These are phyloP conservation scores for Barnettozyma pratensis DNA, from an alignment of 805 yeast genomes.

Conservation along the genomic window DNA sequence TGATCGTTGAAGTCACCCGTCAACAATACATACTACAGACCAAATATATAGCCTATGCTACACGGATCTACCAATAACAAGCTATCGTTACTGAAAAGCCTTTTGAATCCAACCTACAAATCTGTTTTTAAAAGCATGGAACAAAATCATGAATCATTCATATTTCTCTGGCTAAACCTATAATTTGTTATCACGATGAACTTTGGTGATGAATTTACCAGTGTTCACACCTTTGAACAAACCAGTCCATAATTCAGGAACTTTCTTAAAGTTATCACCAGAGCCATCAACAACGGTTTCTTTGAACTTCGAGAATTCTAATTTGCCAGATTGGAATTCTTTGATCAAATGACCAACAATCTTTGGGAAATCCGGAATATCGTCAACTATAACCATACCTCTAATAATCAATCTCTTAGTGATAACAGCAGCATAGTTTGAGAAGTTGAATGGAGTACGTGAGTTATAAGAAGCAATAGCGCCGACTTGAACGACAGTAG, in stretches of 20 bases:
- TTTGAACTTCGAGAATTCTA: conserved; percentile 31
- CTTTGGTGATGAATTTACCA: conserved; percentile 48
- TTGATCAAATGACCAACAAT: conserved; percentile 32
- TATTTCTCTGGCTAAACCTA: too few relatives aligned
- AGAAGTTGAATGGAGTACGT: conserved; percentile 29
- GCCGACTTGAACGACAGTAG: conserved; percentile 56
- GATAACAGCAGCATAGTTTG: conserved; percentile 39
- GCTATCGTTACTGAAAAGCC: too few relatives aligned
- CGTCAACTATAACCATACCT: conserved; percentile 51
- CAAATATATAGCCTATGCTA: too few relatives aligned
- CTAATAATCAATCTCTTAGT: conserved; percentile 44
- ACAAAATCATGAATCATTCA: too few relatives aligned
- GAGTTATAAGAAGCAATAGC: conserved; percentile 53
- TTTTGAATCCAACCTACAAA: too few relatives aligned
- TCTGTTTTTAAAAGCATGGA: too few relatives aligned
- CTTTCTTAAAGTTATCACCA: conserved; percentile 35
- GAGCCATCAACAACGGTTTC: conserved; percentile 37
- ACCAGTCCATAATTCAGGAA: conserved; percentile 44
- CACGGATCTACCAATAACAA: too few relatives aligned
- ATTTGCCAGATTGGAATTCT: conserved; percentile 36
- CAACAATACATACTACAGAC: too few relatives aligned
- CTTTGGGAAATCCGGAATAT: conserved; percentile 30
- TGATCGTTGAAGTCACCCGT: too few relatives aligned
- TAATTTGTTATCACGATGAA: not conserved
- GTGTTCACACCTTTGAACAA: conserved; percentile 40